Evolutionary conservation across 2,329 filamentous ascomycete species (phyloP), one percentile per base, ranked within the genome.

Genomic region (Thelonectria blattea): DNA sequence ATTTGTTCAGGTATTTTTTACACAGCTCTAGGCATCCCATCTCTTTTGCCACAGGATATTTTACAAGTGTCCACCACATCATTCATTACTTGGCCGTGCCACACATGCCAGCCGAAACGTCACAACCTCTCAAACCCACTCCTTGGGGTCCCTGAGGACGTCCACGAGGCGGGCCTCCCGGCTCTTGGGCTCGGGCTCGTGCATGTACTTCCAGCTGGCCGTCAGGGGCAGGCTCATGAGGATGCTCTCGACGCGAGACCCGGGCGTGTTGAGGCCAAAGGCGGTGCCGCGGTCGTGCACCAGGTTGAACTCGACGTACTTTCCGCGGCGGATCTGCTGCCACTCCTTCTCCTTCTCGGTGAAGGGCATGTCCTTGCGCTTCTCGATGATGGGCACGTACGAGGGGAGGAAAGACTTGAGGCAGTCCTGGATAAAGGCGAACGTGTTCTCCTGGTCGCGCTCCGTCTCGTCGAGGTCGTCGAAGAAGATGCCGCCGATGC

Each of bases 241-340:
- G 60, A 99, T 99, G 76, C 93, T 97, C 83, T 99, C 95, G 3
- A 99, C 88, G 63, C 95, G 85, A 6, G 93, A 91, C 43, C 92
- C 92, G 0, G 95, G 95, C 0, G 94, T 97, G 72, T 95, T 95
- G 65, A 99, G 80, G 1, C 95, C 95, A 76, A 99, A 99, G 8
- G 91, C 89, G 2, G 95, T 99, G 3, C 95, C 95, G 24, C 95
- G 87, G 79, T 99, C 95, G 78, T 99, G 93, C 57, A 99, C 92
- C 39, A 99, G 84, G 78, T 99, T 99, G 78, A 99, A 99, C 79
- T 99, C 95, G 64, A 99, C 95, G 75, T 99, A 99, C 71, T 93
- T 85, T n/a, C 95, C 95, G 66, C 95, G 83, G 51, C 95, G 86
- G 64, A 99, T 83, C 80, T 98, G 95, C 80, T 99, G 95, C 95